Evolutionary conservation across 2,329 filamentous ascomycete genomes (phyloP).

Genomic region (Pleoardoris graminearum): DNA sequence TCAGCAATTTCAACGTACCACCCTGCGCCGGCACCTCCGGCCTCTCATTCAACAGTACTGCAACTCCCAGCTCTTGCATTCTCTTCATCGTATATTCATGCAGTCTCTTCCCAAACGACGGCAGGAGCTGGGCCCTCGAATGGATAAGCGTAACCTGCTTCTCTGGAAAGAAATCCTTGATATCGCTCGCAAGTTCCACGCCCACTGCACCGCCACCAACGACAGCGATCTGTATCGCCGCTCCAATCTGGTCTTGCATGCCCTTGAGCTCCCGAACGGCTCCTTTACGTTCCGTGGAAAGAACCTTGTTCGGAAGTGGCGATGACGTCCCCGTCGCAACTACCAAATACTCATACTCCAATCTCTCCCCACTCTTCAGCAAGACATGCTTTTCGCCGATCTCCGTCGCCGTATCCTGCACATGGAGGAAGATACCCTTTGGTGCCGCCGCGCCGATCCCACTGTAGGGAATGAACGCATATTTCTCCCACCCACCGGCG

Average conservation of each 20-base stretch:
- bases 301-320: conserved; percentile 55
- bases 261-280: conserved; percentile 50
- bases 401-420: conserved; percentile 49
- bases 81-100: conserved; percentile 47
- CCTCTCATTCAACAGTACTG: conserved; percentile 58
- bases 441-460: conserved; percentile 41
- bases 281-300: conserved; percentile 47
- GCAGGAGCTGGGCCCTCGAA: conserved; percentile 58
- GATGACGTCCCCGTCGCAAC: conserved; percentile 60
- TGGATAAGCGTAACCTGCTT: conserved; percentile 63
- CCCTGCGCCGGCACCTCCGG: conserved; percentile 45
- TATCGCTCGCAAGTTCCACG: conserved; percentile 64
- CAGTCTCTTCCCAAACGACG: conserved; percentile 53
- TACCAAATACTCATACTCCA: conserved; percentile 61
- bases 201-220: conserved; percentile 64
- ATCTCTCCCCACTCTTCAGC: conserved; percentile 49
- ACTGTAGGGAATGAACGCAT: conserved; percentile 64
- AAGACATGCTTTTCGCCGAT: conserved; percentile 47
- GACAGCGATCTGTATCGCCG: conserved; percentile 49
- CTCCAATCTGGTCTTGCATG: conserved; percentile 55
- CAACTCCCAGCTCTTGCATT: conserved; percentile 53
- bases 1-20: conserved; percentile 52
- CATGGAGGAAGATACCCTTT: conserved; percentile 44
- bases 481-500: conserved; percentile 58
- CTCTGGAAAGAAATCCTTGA: conserved; percentile 59